Percentiles rank a stretch among this genome's conserved stretches.
phyloP scores from a whole-genome alignment of 2,329 filamentous ascomycete species.

The Cyphellophora europaea region DNA sequence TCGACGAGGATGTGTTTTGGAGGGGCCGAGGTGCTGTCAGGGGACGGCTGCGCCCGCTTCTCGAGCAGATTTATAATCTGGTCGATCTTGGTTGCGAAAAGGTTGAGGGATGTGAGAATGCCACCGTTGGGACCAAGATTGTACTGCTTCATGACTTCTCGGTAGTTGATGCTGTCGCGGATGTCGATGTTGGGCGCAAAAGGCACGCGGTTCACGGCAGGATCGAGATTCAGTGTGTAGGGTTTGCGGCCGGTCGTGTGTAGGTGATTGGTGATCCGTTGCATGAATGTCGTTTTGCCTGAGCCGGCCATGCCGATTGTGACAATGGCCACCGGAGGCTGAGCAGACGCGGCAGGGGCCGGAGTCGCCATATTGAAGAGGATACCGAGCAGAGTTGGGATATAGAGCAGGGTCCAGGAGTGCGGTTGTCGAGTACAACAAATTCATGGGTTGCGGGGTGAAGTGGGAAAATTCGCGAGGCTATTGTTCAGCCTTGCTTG shows the following conservation, averaged over 20 bases:
- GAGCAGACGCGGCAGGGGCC: not conserved
- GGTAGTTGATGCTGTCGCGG: constrained; percentile 97
- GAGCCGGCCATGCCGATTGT: constrained; percentile 98
- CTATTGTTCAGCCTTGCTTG: no score
- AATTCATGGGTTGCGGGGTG: no score
- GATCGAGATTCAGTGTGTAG: constrained; percentile 95
- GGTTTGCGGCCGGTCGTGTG: constrained; percentile 72
- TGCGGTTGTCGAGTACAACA: no score
- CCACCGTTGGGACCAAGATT: constrained; percentile 95
- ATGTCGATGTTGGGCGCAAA: constrained; percentile 99
- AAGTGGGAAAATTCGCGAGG: no score
- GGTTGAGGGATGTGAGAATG: constrained; percentile 87
- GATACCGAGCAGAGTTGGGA: no score
- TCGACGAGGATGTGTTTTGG: constrained; percentile 85
- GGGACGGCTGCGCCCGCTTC: constrained; percentile 65
- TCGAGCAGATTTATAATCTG: constrained; percentile 84
- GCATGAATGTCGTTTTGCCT: constrained; percentile 99
- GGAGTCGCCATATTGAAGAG: not conserved
- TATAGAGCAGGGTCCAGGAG: no score
- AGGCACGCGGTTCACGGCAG: constrained; percentile 83
- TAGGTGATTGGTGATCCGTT: constrained; percentile 88
- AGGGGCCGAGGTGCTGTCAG: constrained; percentile 50
- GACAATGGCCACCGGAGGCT: constrained; percentile 64
- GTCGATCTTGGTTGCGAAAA: constrained; percentile 97
- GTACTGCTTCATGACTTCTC: constrained; percentile 99